Evolutionary conservation across 192 early-diverging fungal genomes (phyloP).

Genomic region (Cladochytrium replicatum): DNA sequence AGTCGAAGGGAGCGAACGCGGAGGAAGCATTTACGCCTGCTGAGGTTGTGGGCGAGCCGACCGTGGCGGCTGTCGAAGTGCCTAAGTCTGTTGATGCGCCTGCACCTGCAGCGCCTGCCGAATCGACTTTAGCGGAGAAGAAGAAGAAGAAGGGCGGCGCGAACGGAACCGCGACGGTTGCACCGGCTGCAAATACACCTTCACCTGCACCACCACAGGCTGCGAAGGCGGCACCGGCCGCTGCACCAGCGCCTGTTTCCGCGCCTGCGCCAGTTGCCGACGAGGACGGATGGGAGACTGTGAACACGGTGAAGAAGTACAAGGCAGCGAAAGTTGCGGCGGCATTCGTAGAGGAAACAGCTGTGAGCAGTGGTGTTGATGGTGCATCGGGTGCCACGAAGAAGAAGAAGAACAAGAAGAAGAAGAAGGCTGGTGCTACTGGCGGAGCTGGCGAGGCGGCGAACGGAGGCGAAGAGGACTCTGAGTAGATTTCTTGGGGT

Average conservation of each 20-base stretch:
- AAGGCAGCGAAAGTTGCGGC: conserved; percentile 17
- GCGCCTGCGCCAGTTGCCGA: conserved; percentile 1
- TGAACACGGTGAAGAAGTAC: conserved; percentile 22
- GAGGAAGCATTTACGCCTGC: no score
- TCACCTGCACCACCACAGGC: not conserved
- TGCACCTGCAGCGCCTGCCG: conserved; percentile 4
- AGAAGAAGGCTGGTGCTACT: no score
- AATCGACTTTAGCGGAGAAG: conserved; percentile 6
- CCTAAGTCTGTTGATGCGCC: not conserved
- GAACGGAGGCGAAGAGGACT: no score
- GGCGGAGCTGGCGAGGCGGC: no score
- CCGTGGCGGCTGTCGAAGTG: not conserved
- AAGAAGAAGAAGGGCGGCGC: conserved; percentile 17
- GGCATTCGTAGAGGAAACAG: no score
- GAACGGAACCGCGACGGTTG: not conserved
- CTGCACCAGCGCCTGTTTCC: conserved; percentile 8
- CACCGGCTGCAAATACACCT: not conserved
- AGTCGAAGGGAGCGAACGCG: conserved; percentile 18
- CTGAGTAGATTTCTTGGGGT: no score
- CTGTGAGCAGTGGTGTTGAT: no score
- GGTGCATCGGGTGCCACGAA: no score
- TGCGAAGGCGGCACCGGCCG: not conserved
- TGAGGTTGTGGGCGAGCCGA: no score
- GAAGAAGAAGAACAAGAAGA: no score
- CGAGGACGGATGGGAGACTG: conserved; percentile 29